Evolutionary conservation across 139 green algal genomes (phyloP), one percentile per base, ranked within the genome.

Genomic region (Picochlorum sp.): DNA sequence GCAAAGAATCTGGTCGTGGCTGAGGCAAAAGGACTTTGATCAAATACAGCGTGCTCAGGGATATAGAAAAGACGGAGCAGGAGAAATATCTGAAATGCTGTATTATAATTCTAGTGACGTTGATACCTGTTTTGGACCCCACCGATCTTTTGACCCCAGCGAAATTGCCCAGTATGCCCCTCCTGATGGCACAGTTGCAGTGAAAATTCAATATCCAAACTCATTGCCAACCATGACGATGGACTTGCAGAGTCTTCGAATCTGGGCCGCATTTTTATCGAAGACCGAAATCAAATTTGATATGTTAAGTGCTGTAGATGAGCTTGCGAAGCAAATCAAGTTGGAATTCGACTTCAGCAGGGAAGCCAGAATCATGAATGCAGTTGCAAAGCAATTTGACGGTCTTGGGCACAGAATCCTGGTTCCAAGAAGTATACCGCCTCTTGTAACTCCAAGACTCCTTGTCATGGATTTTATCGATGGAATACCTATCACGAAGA

Each of bases 381-480:
- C 77, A 0, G 87, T 95, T 5, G 79, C 82, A 0, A 50, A 65
- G 11, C 72, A 91, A 72, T 77, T 96, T 30, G 66, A 73, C 60
- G 77, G 67, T 24, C 49, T 90, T 13, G 63, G 63, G 5, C 20
- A 69, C n/a, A 68, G 69, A 13, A 71, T 96, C 9, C 49, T 67
- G 21, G 81, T 96, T 23, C 88, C 88, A 1, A 73, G 79, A 49
- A 84, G 69, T 55, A 75, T 96, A 10, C 78, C 80, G 20, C 81
- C 82, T 28, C 71, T 96, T 44, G 84, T 92, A 8, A 94, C 82
- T 6, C 58, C 61, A 30, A 73, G 84, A 6, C 57, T 92, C 54
- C 75, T 98, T 70, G 87, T 95, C 16, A 98, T 98, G 92, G 81
- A 73, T 55, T 98, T 89, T 60, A 23, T 98, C 30, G 81, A 96